A percentile compares a stretch with the other conserved stretches of the same genome.
Evolutionary conservation across 192 early-diverging fungal species (phyloP).

Genomic region (Podila clonocystis): DNA sequence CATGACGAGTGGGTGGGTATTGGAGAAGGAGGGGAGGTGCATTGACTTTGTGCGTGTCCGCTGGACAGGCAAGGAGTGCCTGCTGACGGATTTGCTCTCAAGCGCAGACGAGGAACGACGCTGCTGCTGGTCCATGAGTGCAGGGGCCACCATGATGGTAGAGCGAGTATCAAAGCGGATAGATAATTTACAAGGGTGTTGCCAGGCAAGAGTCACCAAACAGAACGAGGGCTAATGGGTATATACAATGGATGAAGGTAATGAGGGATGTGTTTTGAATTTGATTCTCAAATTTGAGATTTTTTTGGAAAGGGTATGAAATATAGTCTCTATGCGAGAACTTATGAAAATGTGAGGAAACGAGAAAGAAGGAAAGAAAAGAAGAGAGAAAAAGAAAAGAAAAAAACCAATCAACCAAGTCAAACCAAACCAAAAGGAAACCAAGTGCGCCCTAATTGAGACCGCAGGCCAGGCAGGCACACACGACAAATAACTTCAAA

Average conservation of each 20-base stretch:
- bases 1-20: not conserved
- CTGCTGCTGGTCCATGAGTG: slow-evolving; percentile 2
- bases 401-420: not conserved
- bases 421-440: not conserved
- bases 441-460: not conserved
- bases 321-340: not conserved
- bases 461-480: too few relatives aligned
- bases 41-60: not conserved
- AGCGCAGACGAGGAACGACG: not conserved
- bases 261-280: not conserved
- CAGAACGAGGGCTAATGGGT: too few relatives aligned
- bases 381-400: not conserved
- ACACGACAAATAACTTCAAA: too few relatives aligned
- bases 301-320: not conserved
- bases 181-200: too few relatives aligned
- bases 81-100: not conserved
- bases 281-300: too few relatives aligned
- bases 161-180: not conserved
- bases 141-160: slow-evolving; percentile 1
- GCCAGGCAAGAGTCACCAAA: too few relatives aligned
- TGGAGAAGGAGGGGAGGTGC: slow-evolving; percentile 2
- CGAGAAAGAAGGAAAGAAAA: not conserved
- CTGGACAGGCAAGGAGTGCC: not conserved
- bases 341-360: not conserved
- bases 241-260: not conserved